Percentiles rank a stretch among this genome's conserved stretches.
Conservation (phyloP, 306 rosid genomes). For the Canavalia gladiata region DNA sequence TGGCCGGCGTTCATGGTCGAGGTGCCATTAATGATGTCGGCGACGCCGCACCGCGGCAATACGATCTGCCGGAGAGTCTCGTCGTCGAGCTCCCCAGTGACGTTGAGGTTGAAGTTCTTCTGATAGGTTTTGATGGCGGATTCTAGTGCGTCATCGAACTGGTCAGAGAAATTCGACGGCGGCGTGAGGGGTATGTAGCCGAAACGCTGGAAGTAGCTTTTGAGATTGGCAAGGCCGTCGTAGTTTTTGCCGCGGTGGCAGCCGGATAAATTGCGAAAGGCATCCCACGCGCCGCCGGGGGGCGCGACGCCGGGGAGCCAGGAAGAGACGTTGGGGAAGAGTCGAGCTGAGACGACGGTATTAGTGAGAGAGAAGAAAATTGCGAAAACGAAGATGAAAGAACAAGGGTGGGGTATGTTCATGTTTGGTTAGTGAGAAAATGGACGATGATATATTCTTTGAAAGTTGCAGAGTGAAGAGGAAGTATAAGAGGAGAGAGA, state of each 20-base stretch:
- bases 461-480: not conserved
- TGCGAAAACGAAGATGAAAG: constrained; percentile 11
- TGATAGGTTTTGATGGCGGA: constrained; percentile 69
- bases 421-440: constrained; percentile 42
- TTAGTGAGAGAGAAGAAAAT: constrained; percentile 33
- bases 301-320: constrained; percentile 32
- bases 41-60: constrained; percentile 67
- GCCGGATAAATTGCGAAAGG: constrained; percentile 56
- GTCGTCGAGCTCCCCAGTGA: constrained; percentile 64
- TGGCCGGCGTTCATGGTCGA: constrained; percentile 67
- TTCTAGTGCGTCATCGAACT: constrained; percentile 62
- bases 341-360: constrained; percentile 51
- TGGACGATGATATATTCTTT: not conserved
- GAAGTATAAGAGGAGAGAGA: constrained; percentile 7
- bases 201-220: constrained; percentile 61
- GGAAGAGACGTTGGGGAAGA: constrained; percentile 65
- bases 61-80: constrained; percentile 58
- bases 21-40: constrained; percentile 69
- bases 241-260: constrained; percentile 57
- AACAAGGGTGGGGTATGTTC: constrained; percentile 38
- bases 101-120: constrained; percentile 76
- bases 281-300: constrained; percentile 56
- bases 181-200: constrained; percentile 68
- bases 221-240: constrained; percentile 65
- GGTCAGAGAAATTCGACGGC: constrained; percentile 57